phyloP scores from a whole-genome alignment of 139 green algal species.

The Chlorella sorokiniana region DNA sequence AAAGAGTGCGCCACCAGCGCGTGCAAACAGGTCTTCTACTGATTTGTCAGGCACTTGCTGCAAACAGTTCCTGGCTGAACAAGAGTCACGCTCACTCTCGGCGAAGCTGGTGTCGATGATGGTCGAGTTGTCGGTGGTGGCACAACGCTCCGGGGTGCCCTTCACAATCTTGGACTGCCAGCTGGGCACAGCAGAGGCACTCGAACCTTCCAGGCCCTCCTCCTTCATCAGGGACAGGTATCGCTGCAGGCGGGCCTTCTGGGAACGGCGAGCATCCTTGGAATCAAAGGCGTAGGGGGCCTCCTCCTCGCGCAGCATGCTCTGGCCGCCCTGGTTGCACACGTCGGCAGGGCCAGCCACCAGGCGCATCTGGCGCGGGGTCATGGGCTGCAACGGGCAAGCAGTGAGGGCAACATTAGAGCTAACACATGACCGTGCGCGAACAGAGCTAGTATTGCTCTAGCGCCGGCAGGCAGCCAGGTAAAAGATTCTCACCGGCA shows the following conservation, averaged over 20 bases:
- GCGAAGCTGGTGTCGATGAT: neutral
- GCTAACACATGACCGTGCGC: neutral
- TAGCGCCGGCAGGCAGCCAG: neutral
- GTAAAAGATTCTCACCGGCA: slow-evolving; percentile 33
- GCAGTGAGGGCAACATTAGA: neutral
- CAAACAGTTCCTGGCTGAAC: too few relatives aligned
- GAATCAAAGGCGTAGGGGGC: slow-evolving; percentile 34
- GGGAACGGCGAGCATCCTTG: slow-evolving; percentile 8
- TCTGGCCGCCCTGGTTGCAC: slow-evolving; percentile 34
- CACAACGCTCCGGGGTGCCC: neutral
- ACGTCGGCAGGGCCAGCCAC: slow-evolving; percentile 10
- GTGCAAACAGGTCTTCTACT: neutral
- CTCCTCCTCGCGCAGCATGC: slow-evolving; percentile 47
- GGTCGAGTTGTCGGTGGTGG: neutral
- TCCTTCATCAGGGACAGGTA: slow-evolving; percentile 7
- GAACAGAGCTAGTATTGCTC: too few relatives aligned
- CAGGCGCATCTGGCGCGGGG: slow-evolving; percentile 28
- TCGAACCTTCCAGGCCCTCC: neutral
- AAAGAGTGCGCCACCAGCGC: neutral
- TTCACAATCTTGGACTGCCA: slow-evolving; percentile 9
- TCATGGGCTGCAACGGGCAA: neutral
- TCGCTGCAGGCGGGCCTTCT: slow-evolving; percentile 11
- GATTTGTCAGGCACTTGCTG: too few relatives aligned
- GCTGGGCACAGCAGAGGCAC: neutral
- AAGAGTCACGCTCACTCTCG: neutral